A percentile compares a stretch with the other conserved stretches of the same genome.
These are phyloP conservation scores for Vigna nakashimae DNA, from an alignment of 306 rosid genomes.

Conservation along the genomic window DNA sequence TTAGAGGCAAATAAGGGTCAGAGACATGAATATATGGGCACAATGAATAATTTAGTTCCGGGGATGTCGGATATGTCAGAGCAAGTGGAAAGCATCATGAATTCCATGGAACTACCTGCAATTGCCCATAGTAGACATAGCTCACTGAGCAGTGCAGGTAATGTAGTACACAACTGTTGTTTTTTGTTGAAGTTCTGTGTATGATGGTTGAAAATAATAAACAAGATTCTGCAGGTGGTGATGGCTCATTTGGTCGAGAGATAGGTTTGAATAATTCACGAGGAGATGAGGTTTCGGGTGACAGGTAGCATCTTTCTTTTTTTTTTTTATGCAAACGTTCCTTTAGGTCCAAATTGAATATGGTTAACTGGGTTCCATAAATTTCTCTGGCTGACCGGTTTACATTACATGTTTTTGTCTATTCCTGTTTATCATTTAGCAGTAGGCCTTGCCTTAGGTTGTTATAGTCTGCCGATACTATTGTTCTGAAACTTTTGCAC, in stretches of 20 bases:
- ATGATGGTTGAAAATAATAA: slow-evolving; percentile 35
- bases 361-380: slow-evolving; percentile 2
- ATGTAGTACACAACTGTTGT: slow-evolving; percentile 1
- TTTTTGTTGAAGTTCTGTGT: slow-evolving; percentile 10
- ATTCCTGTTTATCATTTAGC: slow-evolving; percentile 17
- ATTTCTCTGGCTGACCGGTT: slow-evolving; percentile 15
- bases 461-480: slow-evolving; percentile 15
- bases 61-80: slow-evolving; percentile 57
- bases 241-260: slow-evolving; percentile 57
- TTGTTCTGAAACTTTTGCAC: neutral
- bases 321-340: neutral
- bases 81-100: slow-evolving; percentile 54
- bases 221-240: slow-evolving; percentile 63
- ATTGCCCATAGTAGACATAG: slow-evolving; percentile 68
- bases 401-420: neutral
- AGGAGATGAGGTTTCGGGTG: slow-evolving; percentile 62
- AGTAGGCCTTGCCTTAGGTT: neutral
- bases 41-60: slow-evolving; percentile 50
- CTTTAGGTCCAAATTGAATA: neutral
- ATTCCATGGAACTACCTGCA: slow-evolving; percentile 54
- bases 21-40: slow-evolving; percentile 52
- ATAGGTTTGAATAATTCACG: slow-evolving; percentile 60
- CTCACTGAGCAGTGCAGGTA: slow-evolving; percentile 75
- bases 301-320: slow-evolving; percentile 51
- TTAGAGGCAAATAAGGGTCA: slow-evolving; percentile 57